Base-by-base conservation (phyloP, 352 stramenopile species). In the Aphanomyces stellatus region DNA sequence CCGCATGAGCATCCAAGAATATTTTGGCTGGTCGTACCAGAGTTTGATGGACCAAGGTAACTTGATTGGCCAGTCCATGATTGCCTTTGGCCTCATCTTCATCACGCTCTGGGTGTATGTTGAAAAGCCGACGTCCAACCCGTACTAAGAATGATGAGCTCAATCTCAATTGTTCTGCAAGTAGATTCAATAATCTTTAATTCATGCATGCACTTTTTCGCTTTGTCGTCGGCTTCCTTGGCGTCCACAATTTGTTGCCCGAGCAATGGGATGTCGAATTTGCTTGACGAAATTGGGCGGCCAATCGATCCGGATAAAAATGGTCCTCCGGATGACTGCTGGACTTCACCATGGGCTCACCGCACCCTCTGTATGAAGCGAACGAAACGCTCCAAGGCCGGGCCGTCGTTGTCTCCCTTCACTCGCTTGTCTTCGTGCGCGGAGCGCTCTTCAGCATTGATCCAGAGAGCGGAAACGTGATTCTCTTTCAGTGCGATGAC, bases 11-110 rank as follows among this genome's bases (percentile, higher is more conserved):
- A 87, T 89, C 65, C 85, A 93, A 69, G 82, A 90, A 62, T 93
- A 93, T 73, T 93, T 93, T 69, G 85, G 85, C 62, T 93, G 85
- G 85, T 91, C 82, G 69, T 90, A 93, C 80, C 78, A 88, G 70
- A 93, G 85, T 76, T 70, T 93, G 61, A 91, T 87, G 75, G 85
- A 93, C 72, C 81, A 93, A 69, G 85, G 85, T 51, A 93, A 93
- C 79, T 90, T 93, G 53, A 85, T 93, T 73, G 85, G 85, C 69
- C 86, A 78, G 30, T 86, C 85, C 56, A 89, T 80, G 15, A 87
- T 93, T 56, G 82, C 85, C 2, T 76, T 91, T 51, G 85, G 82
- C 27, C 77, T 93, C 69, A 78, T 91, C 63, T 89, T 93, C 73
- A 88, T 93, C 68, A 78, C 84, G 53, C 71, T 91, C 34, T 93